phyloP scores from a whole-genome alignment of 2,329 filamentous ascomycete species.

The Trichoderma cornu-damae region DNA sequence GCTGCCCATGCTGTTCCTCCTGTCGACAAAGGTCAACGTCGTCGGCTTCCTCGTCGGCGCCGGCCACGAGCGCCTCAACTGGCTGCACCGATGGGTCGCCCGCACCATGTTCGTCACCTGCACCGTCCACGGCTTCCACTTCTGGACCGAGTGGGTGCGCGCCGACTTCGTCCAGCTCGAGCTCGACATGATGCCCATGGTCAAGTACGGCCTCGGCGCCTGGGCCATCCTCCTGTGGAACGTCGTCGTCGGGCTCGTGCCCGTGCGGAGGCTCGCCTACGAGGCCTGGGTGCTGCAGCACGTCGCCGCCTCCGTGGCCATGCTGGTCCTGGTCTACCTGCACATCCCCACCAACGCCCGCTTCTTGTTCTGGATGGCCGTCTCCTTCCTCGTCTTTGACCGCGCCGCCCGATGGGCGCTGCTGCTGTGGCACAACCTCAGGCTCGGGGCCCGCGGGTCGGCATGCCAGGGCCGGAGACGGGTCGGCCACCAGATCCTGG shows the following conservation, averaged over 20 bases:
- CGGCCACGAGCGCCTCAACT: conserved; percentile 65
- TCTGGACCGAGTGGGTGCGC: conserved; percentile 58
- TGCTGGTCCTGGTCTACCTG: conserved; percentile 58
- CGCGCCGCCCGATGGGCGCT: conserved; percentile 47
- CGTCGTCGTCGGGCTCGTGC: conserved; percentile 56
- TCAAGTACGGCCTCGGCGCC: conserved; percentile 61
- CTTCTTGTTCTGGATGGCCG: conserved; percentile 61
- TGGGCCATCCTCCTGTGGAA: conserved; percentile 65
- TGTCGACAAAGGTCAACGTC: conserved; percentile 55
- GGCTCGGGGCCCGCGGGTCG: conserved; percentile 37
- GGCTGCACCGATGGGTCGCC: conserved; percentile 68
- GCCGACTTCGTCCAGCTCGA: conserved; percentile 56
- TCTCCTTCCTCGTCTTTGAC: conserved; percentile 59
- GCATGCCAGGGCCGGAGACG: conserved; percentile 44
- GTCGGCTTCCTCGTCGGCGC: conserved; percentile 58
- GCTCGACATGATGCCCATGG: conserved; percentile 57
- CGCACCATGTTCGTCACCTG: conserved; percentile 64
- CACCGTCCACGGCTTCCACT: conserved; percentile 65
- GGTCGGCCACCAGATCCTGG: conserved; percentile 49
- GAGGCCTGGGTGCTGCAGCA: conserved; percentile 68
- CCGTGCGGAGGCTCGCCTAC: conserved; percentile 60
- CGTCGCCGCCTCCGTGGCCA: conserved; percentile 53
- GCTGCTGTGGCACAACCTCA: conserved; percentile 50
- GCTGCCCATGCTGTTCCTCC: conserved; percentile 58
- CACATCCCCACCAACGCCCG: conserved; percentile 57